Percentiles rank a stretch among this genome's conserved stretches.
phyloP scores from a whole-genome alignment of 2,329 filamentous ascomycete genomes.

The Sporothrix mexicana region DNA sequence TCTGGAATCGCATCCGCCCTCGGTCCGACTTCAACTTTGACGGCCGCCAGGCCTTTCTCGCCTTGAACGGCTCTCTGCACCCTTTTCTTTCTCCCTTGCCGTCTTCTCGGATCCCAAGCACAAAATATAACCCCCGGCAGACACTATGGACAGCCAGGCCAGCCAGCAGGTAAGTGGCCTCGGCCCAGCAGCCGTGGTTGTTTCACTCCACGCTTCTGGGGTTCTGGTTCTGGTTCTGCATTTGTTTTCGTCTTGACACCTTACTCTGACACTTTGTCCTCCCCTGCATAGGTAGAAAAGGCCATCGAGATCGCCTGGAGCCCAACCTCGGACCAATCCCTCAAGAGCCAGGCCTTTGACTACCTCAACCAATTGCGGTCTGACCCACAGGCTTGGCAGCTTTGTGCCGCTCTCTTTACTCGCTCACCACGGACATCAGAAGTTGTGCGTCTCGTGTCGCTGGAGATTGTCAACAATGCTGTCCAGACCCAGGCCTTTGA shows the following conservation, averaged over 20 bases:
- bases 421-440: slow-evolving; percentile 77
- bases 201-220: neutral
- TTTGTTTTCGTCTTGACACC: neutral
- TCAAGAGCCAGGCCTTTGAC: slow-evolving; percentile 83
- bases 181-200: neutral
- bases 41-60: slow-evolving; percentile 24
- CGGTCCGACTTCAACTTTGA: slow-evolving; percentile 16
- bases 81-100: neutral
- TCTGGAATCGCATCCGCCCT: slow-evolving; percentile 20
- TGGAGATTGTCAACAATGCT: slow-evolving; percentile 93
- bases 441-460: slow-evolving; percentile 83
- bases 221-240: neutral
- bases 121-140: neutral
- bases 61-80: slow-evolving; percentile 24
- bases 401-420: slow-evolving; percentile 84
- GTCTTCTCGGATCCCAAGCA: neutral
- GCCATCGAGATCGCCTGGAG: slow-evolving; percentile 95
- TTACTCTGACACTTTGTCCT: neutral
- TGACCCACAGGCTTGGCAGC: slow-evolving; percentile 87
- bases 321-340: slow-evolving; percentile 72
- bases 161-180: slow-evolving; percentile 31
- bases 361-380: slow-evolving; percentile 79
- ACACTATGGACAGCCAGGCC: slow-evolving; percentile 32
- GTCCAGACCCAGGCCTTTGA: slow-evolving; percentile 82
- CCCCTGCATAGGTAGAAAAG: slow-evolving; percentile 74